Percentiles rank a stretch among this genome's conserved stretches.
Evolutionary conservation across 495 filamentous ascomycete species (phyloP).

Genomic region (Penicillium pulvis): DNA sequence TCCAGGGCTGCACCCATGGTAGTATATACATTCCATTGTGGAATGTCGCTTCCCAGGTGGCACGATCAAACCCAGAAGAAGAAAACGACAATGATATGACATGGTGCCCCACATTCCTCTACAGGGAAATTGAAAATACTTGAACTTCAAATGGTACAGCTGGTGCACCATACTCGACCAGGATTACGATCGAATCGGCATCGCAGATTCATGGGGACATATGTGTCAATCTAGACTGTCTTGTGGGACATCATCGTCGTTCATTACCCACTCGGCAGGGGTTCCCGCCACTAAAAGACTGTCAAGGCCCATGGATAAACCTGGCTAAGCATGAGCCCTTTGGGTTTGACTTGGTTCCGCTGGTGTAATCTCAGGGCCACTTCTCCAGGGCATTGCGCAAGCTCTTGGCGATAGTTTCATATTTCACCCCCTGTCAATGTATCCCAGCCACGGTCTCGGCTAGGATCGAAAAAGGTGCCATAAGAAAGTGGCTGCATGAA

Average conservation of each 20-base stretch:
- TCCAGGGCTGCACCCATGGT: neutral
- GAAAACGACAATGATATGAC: neutral
- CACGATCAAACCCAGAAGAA: neutral
- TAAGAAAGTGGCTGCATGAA: neutral
- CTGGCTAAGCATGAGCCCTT: conserved; percentile 7
- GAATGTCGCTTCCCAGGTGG: conserved; percentile 13
- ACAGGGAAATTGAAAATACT: neutral
- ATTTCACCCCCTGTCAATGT: neutral
- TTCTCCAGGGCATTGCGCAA: conserved; percentile 8
- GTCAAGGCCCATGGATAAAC: conserved; percentile 8
- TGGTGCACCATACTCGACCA: conserved; percentile 6
- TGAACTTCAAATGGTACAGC: neutral
- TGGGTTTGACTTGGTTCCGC: conserved; percentile 13
- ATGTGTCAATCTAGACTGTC: conserved; percentile 10
- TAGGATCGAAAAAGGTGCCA: neutral
- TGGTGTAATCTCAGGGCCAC: conserved; percentile 7
- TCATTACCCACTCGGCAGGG: conserved; percentile 13
- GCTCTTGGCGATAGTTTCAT: neutral
- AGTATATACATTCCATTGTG: conserved; percentile 3
- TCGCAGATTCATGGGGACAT: conserved; percentile 2
- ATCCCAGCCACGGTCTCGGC: neutral
- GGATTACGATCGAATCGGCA: conserved; percentile 10
- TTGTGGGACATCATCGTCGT: conserved; percentile 3
- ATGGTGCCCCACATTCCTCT: conserved; percentile 10
- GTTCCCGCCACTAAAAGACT: conserved; percentile 2